Evolutionary conservation across 2,329 filamentous ascomycete genomes (phyloP), one percentile per base, ranked within the genome.

Genomic region (Fusarium tupiense): DNA sequence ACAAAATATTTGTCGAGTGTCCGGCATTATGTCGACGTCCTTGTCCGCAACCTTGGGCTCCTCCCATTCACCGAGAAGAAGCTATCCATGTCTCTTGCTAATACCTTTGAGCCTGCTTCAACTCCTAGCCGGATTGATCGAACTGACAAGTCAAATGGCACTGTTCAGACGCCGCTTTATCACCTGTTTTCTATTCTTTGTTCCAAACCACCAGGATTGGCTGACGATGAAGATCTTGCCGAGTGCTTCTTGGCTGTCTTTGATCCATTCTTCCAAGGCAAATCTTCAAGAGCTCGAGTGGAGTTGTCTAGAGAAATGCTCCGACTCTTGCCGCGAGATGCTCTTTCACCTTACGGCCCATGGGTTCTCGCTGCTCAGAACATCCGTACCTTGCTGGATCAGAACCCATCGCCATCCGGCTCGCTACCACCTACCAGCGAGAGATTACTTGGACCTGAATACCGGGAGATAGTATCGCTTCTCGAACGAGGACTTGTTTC

Each of bases 391-490:
- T 83, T 84, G 60, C 74, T 91, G 37, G 83, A 86, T 19, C 83
- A 70, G 29, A 69, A 49, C 61, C 29, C 54, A 2, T 44, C 72
- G 11, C 43, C 65, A 17, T 61, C 72, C n/a, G 79, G 77, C 76
- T 68, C 75, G 20, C 71, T 67, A n/a, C 62, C 69, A 13, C 40
- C 73, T 2, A 75, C 74, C 33, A 78, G 71, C 31, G 84, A 86
- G 14, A 82, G 86, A 66, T 84, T 89, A 41, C 80, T 91, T 61
- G 90, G 92, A 20, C 89, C 90, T 17, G 91, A 94, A 64, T 95
- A 94, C 73, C 91, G 92, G 14, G 90, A 92, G 59, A 84, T 93
- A 31, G 86, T 91, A 22, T 91, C 88, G 24, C 88, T 97, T 40
- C 85, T 97, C 7, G 88, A 91, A 76, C 84, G 87, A 73, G 91